Conservation (phyloP, 2,329 filamentous ascomycete genomes). For the Immersiporthe knoxdaviesiana region DNA sequence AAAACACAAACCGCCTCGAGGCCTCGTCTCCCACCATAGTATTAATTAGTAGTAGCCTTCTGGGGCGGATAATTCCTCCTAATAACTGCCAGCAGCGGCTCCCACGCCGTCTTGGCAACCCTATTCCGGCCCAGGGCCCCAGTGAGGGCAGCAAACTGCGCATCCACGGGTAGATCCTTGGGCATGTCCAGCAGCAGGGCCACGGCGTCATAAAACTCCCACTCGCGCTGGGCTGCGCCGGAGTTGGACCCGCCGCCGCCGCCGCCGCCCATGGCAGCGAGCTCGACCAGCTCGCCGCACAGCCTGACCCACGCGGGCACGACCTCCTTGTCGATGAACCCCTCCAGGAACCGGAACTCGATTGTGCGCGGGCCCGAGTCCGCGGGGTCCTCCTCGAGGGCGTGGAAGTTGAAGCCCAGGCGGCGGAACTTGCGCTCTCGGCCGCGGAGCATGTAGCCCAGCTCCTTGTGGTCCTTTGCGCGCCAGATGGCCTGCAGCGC, state of each 20-base stretch:
- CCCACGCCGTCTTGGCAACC: background rate
- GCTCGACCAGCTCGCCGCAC: slow-evolving; percentile 38
- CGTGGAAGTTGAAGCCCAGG: slow-evolving; percentile 47
- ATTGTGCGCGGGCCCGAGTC: slow-evolving; percentile 41
- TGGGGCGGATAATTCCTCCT: slow-evolving; percentile 16
- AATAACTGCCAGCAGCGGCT: slow-evolving; percentile 18
- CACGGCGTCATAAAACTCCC: slow-evolving; percentile 22
- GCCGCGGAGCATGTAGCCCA: slow-evolving; percentile 43
- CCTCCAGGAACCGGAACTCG: slow-evolving; percentile 46
- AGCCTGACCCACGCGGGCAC: slow-evolving; percentile 42
- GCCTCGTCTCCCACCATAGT: background rate
- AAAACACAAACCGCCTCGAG: background rate
- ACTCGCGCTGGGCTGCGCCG: slow-evolving; percentile 14
- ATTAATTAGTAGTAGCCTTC: too few species aligned
- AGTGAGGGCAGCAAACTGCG: slow-evolving; percentile 17
- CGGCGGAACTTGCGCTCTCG: slow-evolving; percentile 39
- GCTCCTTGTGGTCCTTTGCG: slow-evolving; percentile 35
- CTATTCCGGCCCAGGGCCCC: background rate
- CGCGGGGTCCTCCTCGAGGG: slow-evolving; percentile 33
- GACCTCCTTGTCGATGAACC: slow-evolving; percentile 36
- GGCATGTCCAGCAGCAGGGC: slow-evolving; percentile 20
- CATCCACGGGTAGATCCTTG: slow-evolving; percentile 11
- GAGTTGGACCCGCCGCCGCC: too few species aligned
- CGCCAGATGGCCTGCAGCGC: slow-evolving; percentile 40
- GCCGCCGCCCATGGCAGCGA: slow-evolving; percentile 28